Evolutionary conservation across 208 protist genomes (phyloP), one percentile per base, ranked within the genome.

Genomic region (Strigomonas culicis): DNA sequence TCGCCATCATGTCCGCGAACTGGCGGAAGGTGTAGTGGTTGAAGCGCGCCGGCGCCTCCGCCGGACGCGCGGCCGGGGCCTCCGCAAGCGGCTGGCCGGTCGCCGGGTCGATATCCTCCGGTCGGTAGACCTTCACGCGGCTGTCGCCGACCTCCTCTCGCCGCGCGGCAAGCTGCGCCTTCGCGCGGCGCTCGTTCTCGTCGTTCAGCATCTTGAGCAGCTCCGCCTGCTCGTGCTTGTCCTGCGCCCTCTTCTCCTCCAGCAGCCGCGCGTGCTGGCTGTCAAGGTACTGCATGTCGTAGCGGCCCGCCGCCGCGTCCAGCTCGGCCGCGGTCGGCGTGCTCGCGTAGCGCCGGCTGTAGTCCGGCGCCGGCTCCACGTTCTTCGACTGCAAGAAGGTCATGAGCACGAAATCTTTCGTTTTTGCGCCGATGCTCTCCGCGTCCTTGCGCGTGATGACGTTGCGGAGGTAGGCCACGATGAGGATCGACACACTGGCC

Each of bases 141-240:
- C 30, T 22, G 0, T 69, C 59, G 1, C 66, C 70, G 10, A 43
- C 57, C 56, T 49, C 22, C 22, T 43, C 36, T 21, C 31, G 28
- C 15, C 19, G 49, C 56, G 53, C 30, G 8, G 31, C 25, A 4
- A 28, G 21, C 22, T 22, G 21, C 21, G 46, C 46, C 4, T 6
- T 2, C 13, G 43, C 25, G 10, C 44, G 53, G 1, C 58, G 63
- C 43, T 84, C 82, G 27, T 88, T 90, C 60, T 89, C 89, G 31
- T 93, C 86, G 58, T 95, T 95, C 43, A 92, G 75, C 27, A 95
- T 65, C 47, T 80, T 68, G 57, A 93, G 22, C 57, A 90, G 84
- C 63, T 90, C 82, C 4, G 66, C 82, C 52, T 82, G 70, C 66
- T 95, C 86, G 10, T 59, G 61, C 17, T 68, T 58, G 17, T 72